Conservation (phyloP, 352 stramenopile species). For the Phytophthora nicotianae region DNA sequence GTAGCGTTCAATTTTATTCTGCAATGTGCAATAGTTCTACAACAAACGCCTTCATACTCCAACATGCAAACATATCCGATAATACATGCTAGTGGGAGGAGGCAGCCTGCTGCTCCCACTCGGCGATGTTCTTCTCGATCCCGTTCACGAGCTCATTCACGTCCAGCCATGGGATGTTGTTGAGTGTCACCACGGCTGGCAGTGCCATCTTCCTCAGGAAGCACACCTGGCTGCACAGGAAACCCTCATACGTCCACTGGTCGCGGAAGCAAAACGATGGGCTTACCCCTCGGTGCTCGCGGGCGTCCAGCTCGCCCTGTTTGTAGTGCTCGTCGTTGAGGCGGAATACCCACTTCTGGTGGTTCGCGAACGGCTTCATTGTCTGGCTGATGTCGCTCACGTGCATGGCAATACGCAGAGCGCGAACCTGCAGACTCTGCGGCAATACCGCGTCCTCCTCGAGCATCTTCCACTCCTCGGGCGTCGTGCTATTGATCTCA, state of each 20-base stretch:
- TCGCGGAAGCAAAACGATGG: slow-evolving; percentile 63
- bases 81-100: slow-evolving; percentile 28
- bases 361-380: slow-evolving; percentile 80
- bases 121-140: slow-evolving; percentile 61
- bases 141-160: slow-evolving; percentile 55
- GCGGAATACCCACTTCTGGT: slow-evolving; percentile 76
- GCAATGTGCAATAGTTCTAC: slow-evolving; percentile 46
- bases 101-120: slow-evolving; percentile 48
- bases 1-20: slow-evolving; percentile 43
- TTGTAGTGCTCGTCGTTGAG: slow-evolving; percentile 76
- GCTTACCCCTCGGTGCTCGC: slow-evolving; percentile 41
- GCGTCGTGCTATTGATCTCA: slow-evolving; percentile 47
- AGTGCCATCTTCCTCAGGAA: slow-evolving; percentile 66
- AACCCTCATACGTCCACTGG: slow-evolving; percentile 52
- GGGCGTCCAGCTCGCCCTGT: slow-evolving; percentile 69
- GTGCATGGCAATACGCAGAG: slow-evolving; percentile 74
- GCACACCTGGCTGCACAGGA: slow-evolving; percentile 60
- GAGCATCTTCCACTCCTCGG: slow-evolving; percentile 47
- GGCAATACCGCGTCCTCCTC: slow-evolving; percentile 41
- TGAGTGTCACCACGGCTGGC: slow-evolving; percentile 57
- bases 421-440: slow-evolving; percentile 53
- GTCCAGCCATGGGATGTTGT: slow-evolving; percentile 69
- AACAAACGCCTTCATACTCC: slow-evolving; percentile 33
- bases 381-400: slow-evolving; percentile 86
- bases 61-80: slow-evolving; percentile 35